Base-by-base conservation (phyloP, 352 stramenopile species). In the Achlya hypogyna region DNA sequence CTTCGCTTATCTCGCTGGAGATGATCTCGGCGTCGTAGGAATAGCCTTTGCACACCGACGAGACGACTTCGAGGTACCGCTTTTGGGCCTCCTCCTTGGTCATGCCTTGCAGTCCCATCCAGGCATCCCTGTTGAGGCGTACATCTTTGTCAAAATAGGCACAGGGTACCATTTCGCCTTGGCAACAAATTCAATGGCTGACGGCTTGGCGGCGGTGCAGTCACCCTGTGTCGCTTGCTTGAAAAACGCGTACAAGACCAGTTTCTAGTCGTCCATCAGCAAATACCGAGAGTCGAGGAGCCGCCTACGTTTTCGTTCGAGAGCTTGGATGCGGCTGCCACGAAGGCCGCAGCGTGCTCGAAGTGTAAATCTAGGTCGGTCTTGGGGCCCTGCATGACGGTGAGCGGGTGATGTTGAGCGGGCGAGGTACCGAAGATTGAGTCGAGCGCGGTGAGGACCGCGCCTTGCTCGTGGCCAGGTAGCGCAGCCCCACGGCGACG, bases 31-130 rank as follows among this genome's bases (percentile, higher is more conserved):
- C 58, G 31, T 51, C 67, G 22, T 72, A 59, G 45, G 68, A 69
- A 63, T 89, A 91, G 49, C 82, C 72, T 18, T 81, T 76, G 63
- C 87, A 91, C 20, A 88, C 65, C 56, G 89, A 81, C 53, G 89
- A 75, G 58, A 89, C 83, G 69, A 81, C 76, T 14, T 84, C 74
- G 27, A 86, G 40, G 63, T 91, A 91, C 65, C 89, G 81, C 59
- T 82, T 45, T 70, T 89, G 86, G 52, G 83, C 78, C 12, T 80
- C 38, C 8, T 83, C 71, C 8, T 71, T 63, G 40, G 75, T 59
- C 79, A 91, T 84, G 0, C 79, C 76, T 28, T 75, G 76, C 12
- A 91, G 69, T 31, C 75, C 81, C 22, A 73, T 74, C 83, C 83
- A 91, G 66, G 78, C 87, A 68, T 91, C 78, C 79, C 77, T 86